Conservation (phyloP, 1,139 yeast genomes). For the Scheffersomyces insectosa region DNA sequence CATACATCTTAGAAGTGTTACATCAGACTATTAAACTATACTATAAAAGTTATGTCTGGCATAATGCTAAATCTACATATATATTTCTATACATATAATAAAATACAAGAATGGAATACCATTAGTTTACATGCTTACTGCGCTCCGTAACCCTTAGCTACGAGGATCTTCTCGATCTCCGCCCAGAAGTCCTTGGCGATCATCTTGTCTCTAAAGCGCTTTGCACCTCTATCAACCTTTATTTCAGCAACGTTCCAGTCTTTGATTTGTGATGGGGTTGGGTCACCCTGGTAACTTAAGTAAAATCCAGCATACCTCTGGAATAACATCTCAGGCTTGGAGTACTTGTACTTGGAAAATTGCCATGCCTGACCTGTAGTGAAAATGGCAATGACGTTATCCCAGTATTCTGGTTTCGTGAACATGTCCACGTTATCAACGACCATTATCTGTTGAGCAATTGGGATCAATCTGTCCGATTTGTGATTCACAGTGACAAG, state of each 20-base stretch:
- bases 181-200: slow-evolving; percentile 86
- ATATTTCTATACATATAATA: background rate
- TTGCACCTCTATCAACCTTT: slow-evolving; percentile 71
- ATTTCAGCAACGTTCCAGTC: slow-evolving; percentile 89
- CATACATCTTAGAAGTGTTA: slow-evolving; percentile 5
- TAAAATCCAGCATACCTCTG: slow-evolving; percentile 84
- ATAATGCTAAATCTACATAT: background rate
- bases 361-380: slow-evolving; percentile 99
- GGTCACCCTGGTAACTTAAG: slow-evolving; percentile 75
- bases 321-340: slow-evolving; percentile 76
- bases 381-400: slow-evolving; percentile 89
- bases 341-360: slow-evolving; percentile 81
- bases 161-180: slow-evolving; percentile 60
- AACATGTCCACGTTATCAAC: slow-evolving; percentile 88
- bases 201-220: slow-evolving; percentile 87
- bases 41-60: background rate
- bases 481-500: slow-evolving; percentile 57
- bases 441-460: slow-evolving; percentile 65
- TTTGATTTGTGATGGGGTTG: slow-evolving; percentile 69
- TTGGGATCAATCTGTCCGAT: slow-evolving; percentile 54
- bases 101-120: background rate
- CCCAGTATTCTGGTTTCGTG: slow-evolving; percentile 96
- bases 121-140: background rate
- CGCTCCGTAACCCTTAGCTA: slow-evolving; percentile 44
- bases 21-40: slow-evolving; percentile 1